Conservation (phyloP, 768 basidiomycete genomes). For the Gautieria morchelliformis region DNA sequence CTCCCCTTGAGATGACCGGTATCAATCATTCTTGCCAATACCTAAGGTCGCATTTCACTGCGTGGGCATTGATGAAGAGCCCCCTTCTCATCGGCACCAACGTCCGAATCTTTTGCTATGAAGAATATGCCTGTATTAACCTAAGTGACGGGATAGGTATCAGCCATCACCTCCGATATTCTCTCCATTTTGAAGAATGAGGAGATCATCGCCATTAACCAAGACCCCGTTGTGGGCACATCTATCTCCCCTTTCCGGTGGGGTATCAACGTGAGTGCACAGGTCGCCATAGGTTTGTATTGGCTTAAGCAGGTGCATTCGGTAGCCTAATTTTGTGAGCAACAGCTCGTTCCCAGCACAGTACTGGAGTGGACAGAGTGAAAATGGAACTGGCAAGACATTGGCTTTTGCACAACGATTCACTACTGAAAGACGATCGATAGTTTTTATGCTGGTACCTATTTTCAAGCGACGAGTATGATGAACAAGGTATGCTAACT, state of each 20-base stretch:
- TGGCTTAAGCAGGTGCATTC: not conserved
- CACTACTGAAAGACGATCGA: not conserved
- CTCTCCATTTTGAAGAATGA: constrained; percentile 50
- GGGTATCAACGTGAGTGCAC: constrained; percentile 48
- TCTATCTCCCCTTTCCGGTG: constrained; percentile 60
- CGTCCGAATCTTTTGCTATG: constrained; percentile 24
- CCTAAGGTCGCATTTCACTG: constrained; percentile 50
- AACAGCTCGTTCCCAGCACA: constrained; percentile 49
- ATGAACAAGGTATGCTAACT: not conserved
- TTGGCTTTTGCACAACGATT: not conserved
- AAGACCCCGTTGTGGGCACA: constrained; percentile 52
- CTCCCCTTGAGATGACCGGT: not conserved
- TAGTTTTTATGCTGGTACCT: constrained; percentile 53
- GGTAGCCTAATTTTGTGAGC: constrained; percentile 28
- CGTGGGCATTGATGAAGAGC: constrained; percentile 64
- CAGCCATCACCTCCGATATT: constrained; percentile 37
- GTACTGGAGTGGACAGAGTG: constrained; percentile 59
- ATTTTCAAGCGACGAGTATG: not conserved
- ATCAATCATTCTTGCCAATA: not conserved
- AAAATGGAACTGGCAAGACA: constrained; percentile 39
- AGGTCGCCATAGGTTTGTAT: not conserved
- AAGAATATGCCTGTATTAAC: constrained; percentile 1
- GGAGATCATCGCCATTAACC: constrained; percentile 61
- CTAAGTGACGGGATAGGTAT: constrained; percentile 29
- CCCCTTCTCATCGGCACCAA: constrained; percentile 56